Conservation (phyloP, 768 basidiomycete species). For the Xanthoconium purpureum region DNA sequence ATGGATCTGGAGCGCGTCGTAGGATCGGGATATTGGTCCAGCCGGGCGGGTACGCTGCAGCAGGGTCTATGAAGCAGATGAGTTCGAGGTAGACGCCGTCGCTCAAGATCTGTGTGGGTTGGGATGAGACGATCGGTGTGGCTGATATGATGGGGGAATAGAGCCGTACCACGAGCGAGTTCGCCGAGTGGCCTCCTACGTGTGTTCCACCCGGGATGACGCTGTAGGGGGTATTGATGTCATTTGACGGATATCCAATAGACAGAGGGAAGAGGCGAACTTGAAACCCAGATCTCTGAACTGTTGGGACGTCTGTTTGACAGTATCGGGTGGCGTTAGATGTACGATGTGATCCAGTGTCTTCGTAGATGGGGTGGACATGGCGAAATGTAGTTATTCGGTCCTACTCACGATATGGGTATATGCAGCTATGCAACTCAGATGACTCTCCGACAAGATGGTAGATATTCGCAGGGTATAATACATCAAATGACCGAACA, state of each 20-base stretch:
- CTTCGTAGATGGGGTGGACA: slow-evolving; percentile 35
- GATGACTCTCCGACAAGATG: not conserved
- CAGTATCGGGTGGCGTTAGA: slow-evolving; percentile 61
- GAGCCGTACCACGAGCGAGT: slow-evolving; percentile 55
- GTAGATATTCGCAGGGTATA: not conserved
- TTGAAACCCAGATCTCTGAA: slow-evolving; percentile 65
- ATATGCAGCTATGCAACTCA: not conserved
- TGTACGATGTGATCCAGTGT: slow-evolving; percentile 70
- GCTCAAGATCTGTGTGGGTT: slow-evolving; percentile 15
- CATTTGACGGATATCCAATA: not conserved
- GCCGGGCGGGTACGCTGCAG: slow-evolving; percentile 49
- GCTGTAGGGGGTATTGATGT: slow-evolving; percentile 32
- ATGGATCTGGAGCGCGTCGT: slow-evolving; percentile 45
- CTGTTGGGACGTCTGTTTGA: slow-evolving; percentile 46
- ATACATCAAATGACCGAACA: not conserved
- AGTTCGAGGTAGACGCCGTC: slow-evolving; percentile 69
- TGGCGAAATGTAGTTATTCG: not conserved
- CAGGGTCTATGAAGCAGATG: slow-evolving; percentile 59
- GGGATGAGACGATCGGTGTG: not conserved
- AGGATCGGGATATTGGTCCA: slow-evolving; percentile 38
- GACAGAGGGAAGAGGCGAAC: slow-evolving; percentile 34
- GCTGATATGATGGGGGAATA: not conserved
- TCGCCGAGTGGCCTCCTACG: slow-evolving; percentile 58
- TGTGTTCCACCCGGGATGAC: slow-evolving; percentile 68
- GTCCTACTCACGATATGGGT: not conserved